Evolutionary conservation across 2,329 filamentous ascomycete genomes (phyloP).

Genomic region (Bipolaris gigantea): DNA sequence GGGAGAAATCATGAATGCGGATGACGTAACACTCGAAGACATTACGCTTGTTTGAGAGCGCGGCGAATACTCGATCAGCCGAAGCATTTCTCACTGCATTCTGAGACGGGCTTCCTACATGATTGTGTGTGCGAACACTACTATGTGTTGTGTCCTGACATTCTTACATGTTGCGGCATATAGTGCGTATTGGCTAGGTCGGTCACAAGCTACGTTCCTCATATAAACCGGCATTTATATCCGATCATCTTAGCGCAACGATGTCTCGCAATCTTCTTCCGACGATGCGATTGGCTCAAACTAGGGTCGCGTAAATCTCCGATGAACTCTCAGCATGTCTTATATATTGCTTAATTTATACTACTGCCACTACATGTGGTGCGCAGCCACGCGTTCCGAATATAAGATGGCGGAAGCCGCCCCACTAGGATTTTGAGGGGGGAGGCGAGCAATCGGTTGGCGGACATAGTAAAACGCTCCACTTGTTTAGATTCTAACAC

Average conservation of each 20-base stretch:
- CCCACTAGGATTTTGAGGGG: conserved; percentile 1
- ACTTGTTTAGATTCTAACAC: conserved; percentile 8
- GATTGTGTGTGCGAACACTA: background rate
- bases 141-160: background rate
- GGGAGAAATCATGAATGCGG: conserved; percentile 18
- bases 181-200: conserved; percentile 6
- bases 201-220: conserved; percentile 13
- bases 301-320: conserved; percentile 22
- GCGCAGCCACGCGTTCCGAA: conserved; percentile 22
- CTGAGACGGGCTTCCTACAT: background rate
- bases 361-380: conserved; percentile 3
- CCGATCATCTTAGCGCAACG: background rate
- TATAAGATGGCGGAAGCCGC: conserved; percentile 8
- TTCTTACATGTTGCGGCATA: background rate
- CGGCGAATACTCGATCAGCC: background rate
- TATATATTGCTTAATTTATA: conserved; percentile 36
- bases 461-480: conserved; percentile 17
- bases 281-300: conserved; percentile 23
- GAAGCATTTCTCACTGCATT: too few relatives aligned
- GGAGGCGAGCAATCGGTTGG: conserved; percentile 21
- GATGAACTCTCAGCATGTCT: conserved; percentile 23
- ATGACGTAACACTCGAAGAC: conserved; percentile 9
- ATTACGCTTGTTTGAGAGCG: conserved; percentile 16
- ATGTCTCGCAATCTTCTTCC: conserved; percentile 15
- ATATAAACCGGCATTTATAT: conserved; percentile 7